These are phyloP conservation scores for Brassica rapa DNA, from an alignment of 345 rosid genomes.

Conservation along the genomic window DNA sequence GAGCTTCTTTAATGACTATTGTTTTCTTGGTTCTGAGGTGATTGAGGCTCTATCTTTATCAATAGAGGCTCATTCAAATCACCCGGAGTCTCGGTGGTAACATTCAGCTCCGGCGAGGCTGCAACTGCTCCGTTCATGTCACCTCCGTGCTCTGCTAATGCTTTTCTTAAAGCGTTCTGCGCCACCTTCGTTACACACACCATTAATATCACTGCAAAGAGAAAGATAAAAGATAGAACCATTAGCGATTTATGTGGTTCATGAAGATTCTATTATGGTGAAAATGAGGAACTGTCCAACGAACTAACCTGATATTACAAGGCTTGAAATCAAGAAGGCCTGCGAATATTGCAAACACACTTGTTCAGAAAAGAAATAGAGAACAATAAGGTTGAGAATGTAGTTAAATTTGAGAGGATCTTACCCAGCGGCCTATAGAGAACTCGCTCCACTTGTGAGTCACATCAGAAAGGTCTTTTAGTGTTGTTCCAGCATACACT, in stretches of 20 bases:
- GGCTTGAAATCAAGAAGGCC: slow-evolving; percentile 68
- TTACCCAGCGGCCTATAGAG: slow-evolving; percentile 91
- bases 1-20: slow-evolving; percentile 20
- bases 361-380: neutral
- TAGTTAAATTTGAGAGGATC: slow-evolving; percentile 6
- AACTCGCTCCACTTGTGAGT: slow-evolving; percentile 96
- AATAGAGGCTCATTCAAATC: slow-evolving; percentile 72
- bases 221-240: slow-evolving; percentile 8
- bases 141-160: slow-evolving; percentile 85
- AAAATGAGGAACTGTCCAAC: neutral
- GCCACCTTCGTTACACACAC: slow-evolving; percentile 80
- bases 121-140: slow-evolving; percentile 44
- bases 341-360: slow-evolving; percentile 41
- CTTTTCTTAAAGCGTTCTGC: slow-evolving; percentile 76
- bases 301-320: slow-evolving; percentile 77
- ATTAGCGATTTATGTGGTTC: slow-evolving; percentile 15
- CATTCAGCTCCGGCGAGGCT: slow-evolving; percentile 49
- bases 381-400: neutral
- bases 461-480: slow-evolving; percentile 98
- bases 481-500: slow-evolving; percentile 93
- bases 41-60: slow-evolving; percentile 63
- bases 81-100: slow-evolving; percentile 40
- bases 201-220: slow-evolving; percentile 72
- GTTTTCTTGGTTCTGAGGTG: slow-evolving; percentile 29
- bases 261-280: neutral